Base-by-base conservation (phyloP, 768 basidiomycete genomes). In the Calocybe indica region DNA sequence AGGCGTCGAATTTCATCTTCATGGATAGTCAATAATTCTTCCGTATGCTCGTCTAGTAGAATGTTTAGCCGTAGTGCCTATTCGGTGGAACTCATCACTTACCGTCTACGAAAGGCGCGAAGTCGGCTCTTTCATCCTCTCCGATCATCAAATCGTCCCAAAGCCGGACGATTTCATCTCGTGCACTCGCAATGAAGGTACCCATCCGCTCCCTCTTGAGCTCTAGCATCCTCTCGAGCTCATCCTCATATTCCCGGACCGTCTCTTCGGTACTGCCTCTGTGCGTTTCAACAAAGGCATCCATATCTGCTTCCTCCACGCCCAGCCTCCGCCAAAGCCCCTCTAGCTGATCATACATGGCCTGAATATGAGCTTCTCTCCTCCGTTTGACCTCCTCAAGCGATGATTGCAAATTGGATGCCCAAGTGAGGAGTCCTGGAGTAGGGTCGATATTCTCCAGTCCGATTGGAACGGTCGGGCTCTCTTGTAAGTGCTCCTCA, bases 311-410 rank as follows among this genome's bases (percentile, higher is more conserved):
- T 41, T 93, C 88, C 0, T 75, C 63, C 5, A 95, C 82, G 10
- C 91, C 93, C 49, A 98, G 74, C 47, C 93, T 70, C 49, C 76
- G 76, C 95, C 95, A 99, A 3, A 98, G 75, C 0, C 82, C 82
- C 61, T 95, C 94, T 1, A 99, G 76, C 53, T 92, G 83, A 63
- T 98, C 92, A 59, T 93, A 99, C 74, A 97, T 85, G 0, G 83
- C 77, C 62, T 99, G 95, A 30, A 99, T 97, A 53, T 85, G 82
- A 1, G 78, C 68, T 58, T 95, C 92, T 9, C 93, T 76, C 30
- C 76, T 69, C 34, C 76, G 74, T 65, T 92, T 92, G 43, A 82
- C 71, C 10, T 87, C 83, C 49, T 84, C 82, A 47, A 96, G 75
- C 43, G 81, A 74, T 5, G 68, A 49, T 43, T 73, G 75, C 48